Conservation (phyloP, 306 rosid species). For the Oemleria cerasiformis region DNA sequence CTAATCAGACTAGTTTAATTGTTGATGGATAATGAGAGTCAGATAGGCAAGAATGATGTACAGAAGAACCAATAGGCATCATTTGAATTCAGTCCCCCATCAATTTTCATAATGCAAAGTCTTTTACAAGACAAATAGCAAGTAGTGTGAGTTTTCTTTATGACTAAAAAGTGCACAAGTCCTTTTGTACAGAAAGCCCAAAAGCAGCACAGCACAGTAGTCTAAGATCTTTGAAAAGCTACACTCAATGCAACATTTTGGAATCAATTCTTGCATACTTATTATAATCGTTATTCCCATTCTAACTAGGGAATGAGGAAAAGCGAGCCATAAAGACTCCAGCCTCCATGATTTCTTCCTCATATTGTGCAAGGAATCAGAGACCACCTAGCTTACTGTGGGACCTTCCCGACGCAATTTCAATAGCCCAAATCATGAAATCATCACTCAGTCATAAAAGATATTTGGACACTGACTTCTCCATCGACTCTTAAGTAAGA, state of each 20-base stretch:
- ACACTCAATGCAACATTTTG: constrained; percentile 1
- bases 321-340: background rate
- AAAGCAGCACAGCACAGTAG: constrained; percentile 20
- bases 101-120: background rate
- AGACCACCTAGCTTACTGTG: constrained; percentile 3
- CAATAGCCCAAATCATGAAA: constrained; percentile 15
- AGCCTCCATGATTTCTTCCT: background rate
- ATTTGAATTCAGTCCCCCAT: background rate
- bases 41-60: background rate
- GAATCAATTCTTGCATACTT: constrained; percentile 15
- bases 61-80: background rate
- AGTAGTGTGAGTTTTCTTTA: background rate
- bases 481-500: background rate
- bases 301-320: constrained; percentile 13
- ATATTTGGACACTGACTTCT: background rate
- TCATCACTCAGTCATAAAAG: background rate
- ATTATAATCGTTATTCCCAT: background rate
- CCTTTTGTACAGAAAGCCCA: constrained; percentile 13
- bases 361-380: constrained; percentile 24
- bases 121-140: background rate
- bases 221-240: constrained; percentile 23
- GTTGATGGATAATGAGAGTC: background rate
- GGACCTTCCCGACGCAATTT: constrained; percentile 17
- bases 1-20: background rate
- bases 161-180: constrained; percentile 6